Conservation (phyloP, 352 stramenopile genomes). For the Lagenidium giganteum region DNA sequence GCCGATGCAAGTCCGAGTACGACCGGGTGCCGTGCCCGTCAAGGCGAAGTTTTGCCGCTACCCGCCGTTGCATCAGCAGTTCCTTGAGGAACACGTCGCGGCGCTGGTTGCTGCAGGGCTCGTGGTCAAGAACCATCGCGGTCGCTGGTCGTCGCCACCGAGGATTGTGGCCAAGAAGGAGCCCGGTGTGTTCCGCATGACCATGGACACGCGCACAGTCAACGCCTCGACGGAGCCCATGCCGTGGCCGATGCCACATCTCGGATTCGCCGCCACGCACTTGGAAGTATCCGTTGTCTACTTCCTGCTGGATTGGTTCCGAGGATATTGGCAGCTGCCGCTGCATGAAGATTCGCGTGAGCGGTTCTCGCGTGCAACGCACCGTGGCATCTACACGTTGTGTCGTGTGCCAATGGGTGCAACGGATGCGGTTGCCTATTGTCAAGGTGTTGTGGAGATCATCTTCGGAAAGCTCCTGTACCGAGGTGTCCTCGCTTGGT, state of each 20-base stretch:
- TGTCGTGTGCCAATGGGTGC: constrained; percentile 7
- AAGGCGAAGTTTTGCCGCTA: not conserved
- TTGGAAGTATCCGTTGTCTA: constrained; percentile 2
- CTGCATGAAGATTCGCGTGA: not conserved
- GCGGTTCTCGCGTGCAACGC: constrained; percentile 7
- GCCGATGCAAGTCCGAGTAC: not conserved
- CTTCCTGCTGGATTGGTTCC: constrained; percentile 9
- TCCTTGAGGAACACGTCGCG: not conserved
- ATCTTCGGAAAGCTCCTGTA: no score
- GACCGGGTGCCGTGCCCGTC: not conserved
- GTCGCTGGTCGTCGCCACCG: not conserved
- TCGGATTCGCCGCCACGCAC: constrained; percentile 2
- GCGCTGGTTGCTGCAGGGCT: not conserved
- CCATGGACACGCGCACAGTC: constrained; percentile 6
- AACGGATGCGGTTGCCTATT: constrained; percentile 11
- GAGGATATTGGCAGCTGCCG: constrained; percentile 6
- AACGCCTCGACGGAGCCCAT: constrained; percentile 11
- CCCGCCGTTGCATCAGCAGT: not conserved
- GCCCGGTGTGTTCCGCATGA: constrained; percentile 6
- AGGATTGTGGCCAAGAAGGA: constrained; percentile 2
- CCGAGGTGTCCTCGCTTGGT: no score
- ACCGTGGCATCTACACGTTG: constrained; percentile 5
- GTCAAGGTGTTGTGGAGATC: constrained; percentile 1
- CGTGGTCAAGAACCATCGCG: not conserved
- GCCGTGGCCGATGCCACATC: constrained; percentile 15